Base-by-base conservation (phyloP, 2,329 filamentous ascomycete species). In the Dactylellina leptospora region DNA sequence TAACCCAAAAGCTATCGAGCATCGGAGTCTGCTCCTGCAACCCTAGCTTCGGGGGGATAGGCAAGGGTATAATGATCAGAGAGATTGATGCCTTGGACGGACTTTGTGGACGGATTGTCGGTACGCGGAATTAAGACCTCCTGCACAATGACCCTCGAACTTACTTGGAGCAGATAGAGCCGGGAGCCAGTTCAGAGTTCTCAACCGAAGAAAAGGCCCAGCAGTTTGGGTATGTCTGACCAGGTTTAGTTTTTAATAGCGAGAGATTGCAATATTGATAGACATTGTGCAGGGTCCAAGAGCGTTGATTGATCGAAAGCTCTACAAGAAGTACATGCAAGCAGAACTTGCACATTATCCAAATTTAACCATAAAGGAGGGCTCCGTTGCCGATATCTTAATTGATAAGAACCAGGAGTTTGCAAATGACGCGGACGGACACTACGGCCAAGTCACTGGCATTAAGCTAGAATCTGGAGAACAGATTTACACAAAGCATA, bases 11-110 rank as follows among this genome's bases (percentile, higher is more conserved):
- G 71, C 80, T 91, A 66, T 88, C 93, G 69, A 96, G 97, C 76
- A 87, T 97, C 18, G 93, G 93, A 61, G 91, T 95, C 27, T 97
- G 93, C 82, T 97, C 93, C 33, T 97, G 93, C 82, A 97, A 97
- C 79, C 93, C 93, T 1, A 96, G 92, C 74, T 96, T 99, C 78
- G 95, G 95, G 38, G 95, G 95, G n/a, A 97, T 99, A 76, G 95
- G 95, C 45, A 99, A 99, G 79, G 95, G 95, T 13, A 97, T 91
- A 8, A 97, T 99, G 83, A 83, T 99, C 54, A 88, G 93, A 42
- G 95, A 99, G 80, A 89, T 99, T 28, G 95, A 99, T 82, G 95
- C 95, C 0, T 84, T 99, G 70, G 95, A 97, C 78, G 95, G 95
- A 0, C 83, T 99, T 18, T 89, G 92, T 0, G 93, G 92, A 0